Base-by-base conservation (phyloP, 108 stramenopile species). In the Conticribra weissflogii region DNA sequence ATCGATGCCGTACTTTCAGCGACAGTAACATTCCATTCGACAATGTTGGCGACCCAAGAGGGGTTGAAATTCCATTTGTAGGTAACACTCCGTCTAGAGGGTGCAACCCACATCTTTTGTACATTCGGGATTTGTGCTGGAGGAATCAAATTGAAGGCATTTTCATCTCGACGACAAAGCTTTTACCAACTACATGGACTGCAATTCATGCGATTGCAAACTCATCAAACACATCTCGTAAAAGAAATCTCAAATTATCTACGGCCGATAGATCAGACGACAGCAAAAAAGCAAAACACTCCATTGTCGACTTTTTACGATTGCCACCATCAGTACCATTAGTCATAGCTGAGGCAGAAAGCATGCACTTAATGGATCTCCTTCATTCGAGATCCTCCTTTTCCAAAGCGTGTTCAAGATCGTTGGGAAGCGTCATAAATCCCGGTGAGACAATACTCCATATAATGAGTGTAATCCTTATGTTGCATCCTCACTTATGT, bases 391-490 rank as follows among this genome's bases (percentile, higher is more conserved):
- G 86, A 59, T 33, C n/a, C 4, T 57, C 33, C 3, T 91, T 91
- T 68, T 88, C 88, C 36, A 75, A 83, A 55, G 69, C 83, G 36
- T 82, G 72, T 29, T 64, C 59, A 22, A 58, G 88, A 29, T 78
- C 82, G 21, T 31, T 88, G 41, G 68, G 63, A n/a, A 63, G 82
- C 18, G 76, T 86, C 17, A 45, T 88, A 28, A 88, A 93, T 55
- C 89, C 86, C 19, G 92, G 92, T 8, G 92, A 88, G 63, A 54
- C 54, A 63, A 44, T 46, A 46, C 19, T 48, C 19, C 27, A 4
- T 4, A 15, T 19, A 19, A 27, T 17, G 27, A 57, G 32, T n/a
- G 0, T 22, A 23, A 3, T 23, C 0, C 24, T 45, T 60, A 3
- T 56, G 7, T 3, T 14, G 5, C 55, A 56, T 24, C 7, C 16